phyloP scores from a whole-genome alignment of 2,329 filamentous ascomycete genomes.

The Tolypocladium pustulatum region DNA sequence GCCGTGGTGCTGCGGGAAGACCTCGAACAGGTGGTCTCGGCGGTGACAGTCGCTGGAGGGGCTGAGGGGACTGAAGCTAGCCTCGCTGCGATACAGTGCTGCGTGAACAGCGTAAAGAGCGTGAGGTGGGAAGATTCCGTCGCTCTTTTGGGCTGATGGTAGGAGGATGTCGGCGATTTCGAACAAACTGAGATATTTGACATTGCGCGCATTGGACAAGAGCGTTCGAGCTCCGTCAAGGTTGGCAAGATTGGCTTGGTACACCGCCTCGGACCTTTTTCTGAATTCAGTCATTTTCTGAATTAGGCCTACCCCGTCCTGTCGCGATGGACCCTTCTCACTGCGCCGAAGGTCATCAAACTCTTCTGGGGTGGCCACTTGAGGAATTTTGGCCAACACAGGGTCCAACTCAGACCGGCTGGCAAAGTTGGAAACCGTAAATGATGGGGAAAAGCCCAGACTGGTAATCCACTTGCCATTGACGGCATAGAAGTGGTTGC shows the following conservation, averaged over 20 bases:
- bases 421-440: slow-evolving; percentile 39
- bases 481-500: slow-evolving; percentile 43
- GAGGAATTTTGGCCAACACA: slow-evolving; percentile 19
- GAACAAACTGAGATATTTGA: slow-evolving; percentile 37
- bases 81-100: slow-evolving; percentile 47
- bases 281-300: slow-evolving; percentile 37
- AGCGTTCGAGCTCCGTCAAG: slow-evolving; percentile 34
- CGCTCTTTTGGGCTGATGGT: slow-evolving; percentile 20
- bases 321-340: slow-evolving; percentile 32
- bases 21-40: slow-evolving; percentile 48
- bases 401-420: slow-evolving; percentile 28
- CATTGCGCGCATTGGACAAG: slow-evolving; percentile 24
- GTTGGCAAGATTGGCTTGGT: slow-evolving; percentile 34
- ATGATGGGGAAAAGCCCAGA: slow-evolving; percentile 31
- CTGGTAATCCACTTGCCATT: slow-evolving; percentile 39
- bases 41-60: slow-evolving; percentile 35
- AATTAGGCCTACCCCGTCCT: slow-evolving; percentile 31
- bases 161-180: slow-evolving; percentile 38
- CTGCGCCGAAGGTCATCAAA: slow-evolving; percentile 19
- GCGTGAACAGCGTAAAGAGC: slow-evolving; percentile 62
- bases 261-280: slow-evolving; percentile 29
- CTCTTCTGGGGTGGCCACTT: slow-evolving; percentile 14
- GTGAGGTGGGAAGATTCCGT: slow-evolving; percentile 29
- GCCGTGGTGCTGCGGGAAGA: slow-evolving; percentile 27
- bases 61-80: slow-evolving; percentile 45